A percentile compares a stretch with the other conserved stretches of the same genome.
phyloP scores from a whole-genome alignment of 2,329 filamentous ascomycete species.

The Furcasterigmium sp. region DNA sequence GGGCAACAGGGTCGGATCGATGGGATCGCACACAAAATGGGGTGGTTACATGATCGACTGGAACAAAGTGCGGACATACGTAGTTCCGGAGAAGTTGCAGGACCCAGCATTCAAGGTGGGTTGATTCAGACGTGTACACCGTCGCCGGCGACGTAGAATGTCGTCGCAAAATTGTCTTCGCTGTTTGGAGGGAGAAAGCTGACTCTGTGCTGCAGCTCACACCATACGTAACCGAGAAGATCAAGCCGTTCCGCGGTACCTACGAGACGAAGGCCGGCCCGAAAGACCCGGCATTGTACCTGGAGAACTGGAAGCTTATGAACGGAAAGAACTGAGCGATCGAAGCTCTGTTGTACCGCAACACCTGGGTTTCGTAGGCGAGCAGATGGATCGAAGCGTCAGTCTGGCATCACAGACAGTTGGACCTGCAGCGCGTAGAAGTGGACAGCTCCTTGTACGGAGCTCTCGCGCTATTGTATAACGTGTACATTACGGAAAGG shows the following conservation, averaged over 20 bases:
- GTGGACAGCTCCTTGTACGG: too few species aligned
- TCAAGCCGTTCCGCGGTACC: conserved; percentile 46
- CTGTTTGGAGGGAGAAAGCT: not conserved
- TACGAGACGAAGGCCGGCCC: conserved; percentile 53
- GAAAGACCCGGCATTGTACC: conserved; percentile 55
- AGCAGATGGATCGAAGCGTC: too few species aligned
- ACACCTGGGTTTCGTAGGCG: too few species aligned
- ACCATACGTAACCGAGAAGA: conserved; percentile 66
- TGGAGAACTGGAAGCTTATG: conserved; percentile 62
- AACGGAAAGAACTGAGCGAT: conserved; percentile 51
- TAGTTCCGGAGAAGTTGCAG: conserved; percentile 64
- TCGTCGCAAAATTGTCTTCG: not conserved
- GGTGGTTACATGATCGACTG: conserved; percentile 83
- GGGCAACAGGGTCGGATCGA: conserved; percentile 81
- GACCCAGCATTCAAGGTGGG: conserved; percentile 61
- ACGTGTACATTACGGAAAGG: too few species aligned
- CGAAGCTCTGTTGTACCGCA: too few species aligned
- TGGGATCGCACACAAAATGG: conserved; percentile 78
- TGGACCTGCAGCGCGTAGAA: too few species aligned
- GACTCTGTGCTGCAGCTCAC: conserved; percentile 55
- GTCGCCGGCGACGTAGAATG: not conserved
- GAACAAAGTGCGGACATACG: conserved; percentile 85
- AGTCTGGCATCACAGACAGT: too few species aligned
- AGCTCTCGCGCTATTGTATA: too few species aligned
- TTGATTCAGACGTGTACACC: conserved; percentile 1